Evolutionary conservation across 2,329 filamentous ascomycete genomes (phyloP).

Genomic region (Orbilia brochopaga): DNA sequence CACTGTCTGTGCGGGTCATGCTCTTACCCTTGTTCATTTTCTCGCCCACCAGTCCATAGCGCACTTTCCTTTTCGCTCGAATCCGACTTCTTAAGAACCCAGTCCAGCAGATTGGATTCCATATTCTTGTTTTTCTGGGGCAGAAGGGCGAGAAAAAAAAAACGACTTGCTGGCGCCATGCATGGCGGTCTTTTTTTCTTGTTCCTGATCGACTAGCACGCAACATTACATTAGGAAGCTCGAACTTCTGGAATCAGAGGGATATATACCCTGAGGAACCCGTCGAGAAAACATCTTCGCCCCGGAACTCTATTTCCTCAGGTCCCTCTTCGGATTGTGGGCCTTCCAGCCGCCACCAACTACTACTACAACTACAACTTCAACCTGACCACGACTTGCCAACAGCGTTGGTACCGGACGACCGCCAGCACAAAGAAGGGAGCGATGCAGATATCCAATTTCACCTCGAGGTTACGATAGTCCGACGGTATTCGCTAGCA

Average conservation of each 20-base stretch:
- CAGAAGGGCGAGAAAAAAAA: constrained; percentile 7
- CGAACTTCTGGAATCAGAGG: constrained; percentile 24
- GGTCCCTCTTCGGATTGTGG: constrained; percentile 12
- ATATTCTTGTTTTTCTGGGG: constrained; percentile 1
- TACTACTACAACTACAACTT: no score
- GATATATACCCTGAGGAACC: constrained; percentile 37
- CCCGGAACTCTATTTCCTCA: constrained; percentile 5
- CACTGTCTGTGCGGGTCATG: constrained; percentile 41
- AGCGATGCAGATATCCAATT: constrained; percentile 15
- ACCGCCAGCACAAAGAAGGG: neutral
- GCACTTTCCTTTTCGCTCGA: constrained; percentile 28
- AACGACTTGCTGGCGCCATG: constrained; percentile 7
- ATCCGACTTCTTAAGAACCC: constrained; percentile 30
- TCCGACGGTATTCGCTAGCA: constrained; percentile 1
- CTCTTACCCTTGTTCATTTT: constrained; percentile 46
- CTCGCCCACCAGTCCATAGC: constrained; percentile 46
- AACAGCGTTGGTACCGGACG: constrained; percentile 6
- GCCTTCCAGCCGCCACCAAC: constrained; percentile 25
- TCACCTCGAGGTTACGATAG: constrained; percentile 9
- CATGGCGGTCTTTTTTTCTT: constrained; percentile 17
- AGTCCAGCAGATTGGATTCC: constrained; percentile 26
- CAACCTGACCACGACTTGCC: neutral
- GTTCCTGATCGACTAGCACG: constrained; percentile 35
- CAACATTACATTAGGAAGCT: constrained; percentile 29
- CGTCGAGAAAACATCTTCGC: constrained; percentile 12